Conservation (phyloP, 108 stramenopile genomes). For the Cafeteria roenbergensis region DNA sequence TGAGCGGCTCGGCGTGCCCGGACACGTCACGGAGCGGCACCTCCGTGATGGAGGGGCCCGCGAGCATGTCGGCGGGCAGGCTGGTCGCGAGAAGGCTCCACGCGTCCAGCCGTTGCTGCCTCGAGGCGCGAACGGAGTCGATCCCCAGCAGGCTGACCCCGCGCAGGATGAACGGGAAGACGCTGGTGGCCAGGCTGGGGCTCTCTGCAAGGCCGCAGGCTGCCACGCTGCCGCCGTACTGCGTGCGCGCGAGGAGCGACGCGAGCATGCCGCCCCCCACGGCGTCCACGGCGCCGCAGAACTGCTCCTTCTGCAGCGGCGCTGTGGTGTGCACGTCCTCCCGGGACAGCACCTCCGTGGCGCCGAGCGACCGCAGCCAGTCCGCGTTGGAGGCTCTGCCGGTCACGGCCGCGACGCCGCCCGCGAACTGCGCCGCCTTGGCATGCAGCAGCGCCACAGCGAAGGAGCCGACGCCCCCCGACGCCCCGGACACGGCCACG, state of each 20-base stretch:
- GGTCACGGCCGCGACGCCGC: constrained; percentile 17
- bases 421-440: constrained; percentile 19
- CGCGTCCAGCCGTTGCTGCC: no score
- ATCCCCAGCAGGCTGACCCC: constrained; percentile 29
- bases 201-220: constrained; percentile 33
- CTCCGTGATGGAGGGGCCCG: no score
- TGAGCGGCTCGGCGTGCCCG: no score
- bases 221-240: constrained; percentile 26
- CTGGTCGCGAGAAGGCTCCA: no score
- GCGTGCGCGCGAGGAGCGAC: constrained; percentile 14
- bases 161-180: constrained; percentile 37
- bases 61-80: no score
- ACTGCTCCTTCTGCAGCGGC: constrained; percentile 23
- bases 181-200: constrained; percentile 22
- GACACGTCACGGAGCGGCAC: no score
- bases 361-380: constrained; percentile 26
- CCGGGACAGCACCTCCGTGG: constrained; percentile 20
- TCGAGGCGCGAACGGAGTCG: constrained; percentile 34
- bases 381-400: constrained; percentile 3
- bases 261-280: constrained; percentile 27
- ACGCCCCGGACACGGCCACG: constrained; percentile 32
- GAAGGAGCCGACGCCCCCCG: constrained; percentile 33
- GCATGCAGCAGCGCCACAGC: constrained; percentile 30
- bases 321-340: constrained; percentile 16
- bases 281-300: constrained; percentile 26